Percentiles rank a stretch among this genome's conserved stretches.
Conservation (phyloP, 2,329 filamentous ascomycete genomes). For the Scytalidium sp. region DNA sequence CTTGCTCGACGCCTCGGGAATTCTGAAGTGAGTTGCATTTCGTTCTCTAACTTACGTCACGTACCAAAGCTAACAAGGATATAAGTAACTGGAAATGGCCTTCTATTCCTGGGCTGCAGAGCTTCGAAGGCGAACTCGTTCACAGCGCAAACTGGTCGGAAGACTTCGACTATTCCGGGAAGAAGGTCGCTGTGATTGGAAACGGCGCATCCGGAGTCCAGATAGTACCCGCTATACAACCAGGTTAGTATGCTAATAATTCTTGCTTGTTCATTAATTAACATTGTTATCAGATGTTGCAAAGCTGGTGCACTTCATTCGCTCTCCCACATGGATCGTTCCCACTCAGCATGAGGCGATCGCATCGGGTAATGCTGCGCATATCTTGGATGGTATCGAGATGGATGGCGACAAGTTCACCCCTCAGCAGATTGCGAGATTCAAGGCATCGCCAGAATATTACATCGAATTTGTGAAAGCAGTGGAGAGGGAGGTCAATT, state of each 20-base stretch:
- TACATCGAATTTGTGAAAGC: conserved; percentile 45
- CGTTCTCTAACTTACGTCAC: neutral
- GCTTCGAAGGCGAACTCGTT: conserved; percentile 45
- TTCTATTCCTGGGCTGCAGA: conserved; percentile 41
- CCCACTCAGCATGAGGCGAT: conserved; percentile 35
- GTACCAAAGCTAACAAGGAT: neutral
- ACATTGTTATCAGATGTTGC: conserved; percentile 28
- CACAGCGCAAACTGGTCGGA: conserved; percentile 53
- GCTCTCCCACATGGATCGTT: conserved; percentile 41
- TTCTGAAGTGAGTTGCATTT: conserved; percentile 44
- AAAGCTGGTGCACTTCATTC: conserved; percentile 39
- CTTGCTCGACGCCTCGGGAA: conserved; percentile 46
- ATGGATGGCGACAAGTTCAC: conserved; percentile 36
- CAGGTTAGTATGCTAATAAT: conserved; percentile 26
- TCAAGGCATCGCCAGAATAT: conserved; percentile 41
- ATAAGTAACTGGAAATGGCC: conserved; percentile 40
- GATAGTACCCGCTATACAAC: conserved; percentile 47
- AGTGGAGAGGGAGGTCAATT: conserved; percentile 43
- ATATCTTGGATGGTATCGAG: conserved; percentile 36
- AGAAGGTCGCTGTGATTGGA: conserved; percentile 50
- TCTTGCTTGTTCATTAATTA: conserved; percentile 4
- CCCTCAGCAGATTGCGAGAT: conserved; percentile 41
- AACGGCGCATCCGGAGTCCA: conserved; percentile 55
- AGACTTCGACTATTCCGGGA: conserved; percentile 42
- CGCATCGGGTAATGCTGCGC: conserved; percentile 32